Conservation (phyloP, 768 basidiomycete genomes). For the Lanmaoa rubissima region DNA sequence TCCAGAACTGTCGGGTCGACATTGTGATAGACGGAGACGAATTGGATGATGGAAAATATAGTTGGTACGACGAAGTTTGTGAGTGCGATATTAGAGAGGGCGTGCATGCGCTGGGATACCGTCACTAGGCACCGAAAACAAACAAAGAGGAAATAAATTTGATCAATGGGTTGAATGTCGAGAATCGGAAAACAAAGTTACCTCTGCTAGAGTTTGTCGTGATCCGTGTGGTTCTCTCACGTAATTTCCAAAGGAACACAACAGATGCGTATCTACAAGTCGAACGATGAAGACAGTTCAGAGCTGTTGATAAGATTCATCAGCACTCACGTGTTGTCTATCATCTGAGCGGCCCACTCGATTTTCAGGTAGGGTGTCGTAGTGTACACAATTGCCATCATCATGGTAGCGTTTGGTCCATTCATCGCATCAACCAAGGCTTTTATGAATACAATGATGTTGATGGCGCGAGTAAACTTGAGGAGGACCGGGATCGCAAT, state of each 20-base stretch:
- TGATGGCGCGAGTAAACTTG: constrained; percentile 24
- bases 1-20: not conserved
- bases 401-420: constrained; percentile 1
- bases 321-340: constrained; percentile 26
- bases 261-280: constrained; percentile 8
- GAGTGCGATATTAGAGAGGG: constrained; percentile 25
- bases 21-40: constrained; percentile 4
- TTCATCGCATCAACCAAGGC: constrained; percentile 11
- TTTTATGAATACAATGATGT: constrained; percentile 23
- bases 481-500: constrained; percentile 17
- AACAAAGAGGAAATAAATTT: not conserved
- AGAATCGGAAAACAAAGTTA: not conserved
- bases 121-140: not conserved
- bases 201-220: not conserved
- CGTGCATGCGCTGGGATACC: constrained; percentile 6
- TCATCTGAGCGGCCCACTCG: constrained; percentile 30
- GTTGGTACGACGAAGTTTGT: constrained; percentile 29
- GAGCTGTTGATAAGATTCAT: not conserved
- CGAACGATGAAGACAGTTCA: not conserved
- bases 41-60: constrained; percentile 10
- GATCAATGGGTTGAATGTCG: not conserved
- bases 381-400: constrained; percentile 7
- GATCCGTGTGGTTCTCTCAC: not conserved
- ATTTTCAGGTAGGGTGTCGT: constrained; percentile 27
- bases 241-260: constrained; percentile 14